These are phyloP conservation scores for Yarrowia deformans DNA, from an alignment of 805 yeast species.

Conservation along the genomic window DNA sequence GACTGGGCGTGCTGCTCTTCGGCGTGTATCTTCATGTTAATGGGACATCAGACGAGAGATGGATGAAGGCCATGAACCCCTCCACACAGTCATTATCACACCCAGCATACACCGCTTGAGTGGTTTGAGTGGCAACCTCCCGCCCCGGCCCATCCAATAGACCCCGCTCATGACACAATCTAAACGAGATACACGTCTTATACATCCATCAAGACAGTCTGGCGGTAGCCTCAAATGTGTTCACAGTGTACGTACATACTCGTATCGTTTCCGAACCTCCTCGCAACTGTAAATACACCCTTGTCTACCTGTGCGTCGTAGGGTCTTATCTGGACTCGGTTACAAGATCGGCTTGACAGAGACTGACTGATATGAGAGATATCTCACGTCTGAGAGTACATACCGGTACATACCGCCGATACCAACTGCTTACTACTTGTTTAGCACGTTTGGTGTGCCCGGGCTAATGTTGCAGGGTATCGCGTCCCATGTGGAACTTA, in stretches of 20 bases:
- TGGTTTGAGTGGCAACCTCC: too few species aligned
- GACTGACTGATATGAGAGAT: not conserved
- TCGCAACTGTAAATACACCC: slow-evolving; percentile 23
- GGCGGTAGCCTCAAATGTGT: not conserved
- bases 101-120: too few species aligned
- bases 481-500: too few species aligned
- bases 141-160: not conserved
- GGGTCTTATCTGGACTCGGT: slow-evolving; percentile 1
- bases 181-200: not conserved
- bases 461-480: not conserved
- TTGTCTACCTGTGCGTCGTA: slow-evolving; percentile 8
- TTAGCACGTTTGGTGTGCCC: not conserved
- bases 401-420: not conserved
- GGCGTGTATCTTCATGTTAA: too few species aligned
- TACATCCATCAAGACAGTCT: not conserved
- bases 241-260: not conserved
- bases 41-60: too few species aligned
- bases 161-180: slow-evolving; percentile 8
- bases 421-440: too few species aligned
- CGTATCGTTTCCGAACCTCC: not conserved
- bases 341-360: not conserved
- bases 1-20: too few species aligned
- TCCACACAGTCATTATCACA: too few species aligned
- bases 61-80: too few species aligned
- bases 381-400: slow-evolving; percentile 8